phyloP scores from a whole-genome alignment of 805 yeast species.

The Candida tammaniensis region DNA sequence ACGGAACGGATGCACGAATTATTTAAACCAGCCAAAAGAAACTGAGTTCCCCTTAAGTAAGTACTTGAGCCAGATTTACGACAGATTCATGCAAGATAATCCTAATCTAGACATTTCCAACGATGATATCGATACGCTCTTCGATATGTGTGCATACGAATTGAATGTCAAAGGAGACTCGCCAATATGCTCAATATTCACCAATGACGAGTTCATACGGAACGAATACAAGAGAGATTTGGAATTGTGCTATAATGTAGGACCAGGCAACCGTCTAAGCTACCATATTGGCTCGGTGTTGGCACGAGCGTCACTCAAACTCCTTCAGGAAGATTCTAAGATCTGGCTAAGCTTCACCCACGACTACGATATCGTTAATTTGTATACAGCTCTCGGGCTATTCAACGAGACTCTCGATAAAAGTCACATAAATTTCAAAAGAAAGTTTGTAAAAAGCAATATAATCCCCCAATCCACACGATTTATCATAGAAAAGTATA shows the following conservation, averaged over 20 bases:
- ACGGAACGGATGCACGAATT: constrained; percentile 38
- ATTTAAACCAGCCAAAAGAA: constrained; percentile 1
- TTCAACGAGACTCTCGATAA: constrained; percentile 12
- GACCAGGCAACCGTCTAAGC: constrained; percentile 59
- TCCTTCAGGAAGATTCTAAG: constrained; percentile 46
- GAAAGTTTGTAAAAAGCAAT: constrained; percentile 18
- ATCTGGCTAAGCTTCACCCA: constrained; percentile 73
- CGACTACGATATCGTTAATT: constrained; percentile 62
- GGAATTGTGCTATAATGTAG: constrained; percentile 55
- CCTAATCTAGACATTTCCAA: constrained; percentile 46
- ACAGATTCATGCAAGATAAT: constrained; percentile 33
- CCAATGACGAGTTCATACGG: constrained; percentile 64
- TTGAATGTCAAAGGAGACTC: constrained; percentile 67
- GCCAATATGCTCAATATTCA: constrained; percentile 62
- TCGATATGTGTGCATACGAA: constrained; percentile 72
- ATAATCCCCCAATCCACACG: constrained; percentile 42
- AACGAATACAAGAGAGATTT: constrained; percentile 64
- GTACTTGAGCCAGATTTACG: constrained; percentile 48
- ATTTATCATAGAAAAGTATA: constrained; percentile 33
- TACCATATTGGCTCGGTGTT: constrained; percentile 59
- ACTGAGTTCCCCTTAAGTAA: constrained; percentile 7
- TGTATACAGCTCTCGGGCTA: constrained; percentile 64
- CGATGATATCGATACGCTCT: constrained; percentile 50
- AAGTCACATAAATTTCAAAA: not conserved
- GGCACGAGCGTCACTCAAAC: constrained; percentile 43